Conservation (phyloP, 2,329 filamentous ascomycete genomes). For the Teratosphaeria viscida region DNA sequence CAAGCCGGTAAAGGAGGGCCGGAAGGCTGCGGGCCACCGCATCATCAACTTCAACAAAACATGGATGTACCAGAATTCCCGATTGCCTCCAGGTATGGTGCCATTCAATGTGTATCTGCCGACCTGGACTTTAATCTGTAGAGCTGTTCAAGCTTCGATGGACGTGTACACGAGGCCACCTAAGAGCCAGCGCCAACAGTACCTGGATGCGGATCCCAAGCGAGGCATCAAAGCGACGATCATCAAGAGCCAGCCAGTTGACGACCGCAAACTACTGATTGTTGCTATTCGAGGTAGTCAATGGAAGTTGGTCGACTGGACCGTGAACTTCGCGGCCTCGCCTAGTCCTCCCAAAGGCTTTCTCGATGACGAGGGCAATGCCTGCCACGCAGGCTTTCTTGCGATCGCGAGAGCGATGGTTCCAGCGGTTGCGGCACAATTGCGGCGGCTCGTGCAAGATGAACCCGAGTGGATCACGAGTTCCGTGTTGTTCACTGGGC, state of each 20-base stretch:
- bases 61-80: slow-evolving; percentile 67
- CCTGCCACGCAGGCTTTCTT: slow-evolving; percentile 73
- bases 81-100: slow-evolving; percentile 56
- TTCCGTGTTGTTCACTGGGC: slow-evolving; percentile 72
- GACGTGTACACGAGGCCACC: slow-evolving; percentile 59
- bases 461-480: slow-evolving; percentile 55
- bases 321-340: slow-evolving; percentile 64
- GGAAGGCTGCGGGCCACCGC: not conserved
- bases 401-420: slow-evolving; percentile 67
- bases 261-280: slow-evolving; percentile 67
- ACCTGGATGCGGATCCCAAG: slow-evolving; percentile 60
- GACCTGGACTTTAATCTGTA: slow-evolving; percentile 65
- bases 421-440: slow-evolving; percentile 56
- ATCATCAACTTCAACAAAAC: slow-evolving; percentile 47
- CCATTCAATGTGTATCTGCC: slow-evolving; percentile 60
- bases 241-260: slow-evolving; percentile 69
- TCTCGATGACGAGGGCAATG: slow-evolving; percentile 65
- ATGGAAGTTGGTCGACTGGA: slow-evolving; percentile 69
- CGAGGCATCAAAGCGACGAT: slow-evolving; percentile 77
- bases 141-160: slow-evolving; percentile 69
- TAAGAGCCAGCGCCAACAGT: slow-evolving; percentile 54
- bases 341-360: slow-evolving; percentile 58
- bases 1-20: not conserved
- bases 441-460: slow-evolving; percentile 60
- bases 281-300: slow-evolving; percentile 76